Conservation (phyloP, 2,329 filamentous ascomycete genomes). For the Xylaria sp. region DNA sequence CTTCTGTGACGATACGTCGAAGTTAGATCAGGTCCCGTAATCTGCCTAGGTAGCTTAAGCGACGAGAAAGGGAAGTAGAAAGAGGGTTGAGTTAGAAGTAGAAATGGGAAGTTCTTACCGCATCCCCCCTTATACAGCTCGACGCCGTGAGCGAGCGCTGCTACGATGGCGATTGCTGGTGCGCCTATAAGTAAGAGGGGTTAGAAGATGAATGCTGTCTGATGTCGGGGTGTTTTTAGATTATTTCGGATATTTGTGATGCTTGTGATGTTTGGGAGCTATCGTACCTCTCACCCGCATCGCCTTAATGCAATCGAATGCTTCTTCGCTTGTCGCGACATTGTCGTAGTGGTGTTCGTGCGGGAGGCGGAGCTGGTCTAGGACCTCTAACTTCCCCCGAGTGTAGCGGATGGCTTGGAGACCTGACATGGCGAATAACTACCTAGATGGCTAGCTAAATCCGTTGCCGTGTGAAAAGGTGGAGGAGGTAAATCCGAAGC, state of each 20-base stretch:
- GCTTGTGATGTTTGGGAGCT: no score
- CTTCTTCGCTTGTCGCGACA: slow-evolving; percentile 76
- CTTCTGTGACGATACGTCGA: slow-evolving; percentile 43
- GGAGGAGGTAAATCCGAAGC: no score
- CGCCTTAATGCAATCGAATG: slow-evolving; percentile 83
- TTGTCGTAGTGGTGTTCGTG: slow-evolving; percentile 83
- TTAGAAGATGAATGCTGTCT: neutral
- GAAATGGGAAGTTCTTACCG: slow-evolving; percentile 50
- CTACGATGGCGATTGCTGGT: slow-evolving; percentile 98
- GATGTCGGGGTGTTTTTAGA: neutral
- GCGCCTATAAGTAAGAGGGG: slow-evolving; percentile 64
- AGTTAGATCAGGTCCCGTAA: neutral
- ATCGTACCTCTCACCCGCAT: slow-evolving; percentile 75
- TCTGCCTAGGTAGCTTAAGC: neutral
- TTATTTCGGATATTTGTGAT: neutral
- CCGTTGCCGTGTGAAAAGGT: no score
- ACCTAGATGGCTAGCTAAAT: neutral
- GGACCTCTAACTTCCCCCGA: slow-evolving; percentile 77
- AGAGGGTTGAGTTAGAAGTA: neutral
- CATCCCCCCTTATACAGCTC: slow-evolving; percentile 73
- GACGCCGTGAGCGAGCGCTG: slow-evolving; percentile 86
- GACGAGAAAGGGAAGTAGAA: neutral
- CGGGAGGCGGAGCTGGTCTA: slow-evolving; percentile 85
- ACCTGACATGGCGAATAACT: slow-evolving; percentile 57
- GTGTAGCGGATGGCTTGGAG: slow-evolving; percentile 83